phyloP scores from a whole-genome alignment of 2,329 filamentous ascomycete species.

The Akanthomyces dipterigenus region DNA sequence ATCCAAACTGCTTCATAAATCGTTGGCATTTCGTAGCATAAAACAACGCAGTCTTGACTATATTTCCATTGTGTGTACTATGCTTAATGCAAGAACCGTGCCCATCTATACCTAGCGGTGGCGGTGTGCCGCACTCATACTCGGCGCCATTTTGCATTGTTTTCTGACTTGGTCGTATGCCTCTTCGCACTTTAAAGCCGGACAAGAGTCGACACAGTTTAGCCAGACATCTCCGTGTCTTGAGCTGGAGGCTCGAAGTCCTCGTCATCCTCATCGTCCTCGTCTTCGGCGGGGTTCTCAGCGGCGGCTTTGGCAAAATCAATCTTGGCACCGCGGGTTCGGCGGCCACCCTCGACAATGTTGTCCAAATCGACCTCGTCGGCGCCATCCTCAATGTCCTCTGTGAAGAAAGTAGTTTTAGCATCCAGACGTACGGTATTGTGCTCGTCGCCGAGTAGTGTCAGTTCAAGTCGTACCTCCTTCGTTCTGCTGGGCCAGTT shows the following conservation, averaged over 20 bases:
- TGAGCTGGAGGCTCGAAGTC: constrained; percentile 58
- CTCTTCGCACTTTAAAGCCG: not conserved
- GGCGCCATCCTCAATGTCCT: constrained; percentile 71
- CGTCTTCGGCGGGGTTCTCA: constrained; percentile 66
- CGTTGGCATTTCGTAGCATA: not conserved
- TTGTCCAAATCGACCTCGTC: constrained; percentile 88
- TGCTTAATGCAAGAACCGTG: not conserved
- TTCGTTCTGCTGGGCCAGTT: constrained; percentile 17
- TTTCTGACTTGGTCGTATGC: no score
- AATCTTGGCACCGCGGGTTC: constrained; percentile 87
- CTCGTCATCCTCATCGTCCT: constrained; percentile 73
- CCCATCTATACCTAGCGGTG: not conserved
- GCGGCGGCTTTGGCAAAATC: constrained; percentile 88
- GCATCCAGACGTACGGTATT: not conserved
- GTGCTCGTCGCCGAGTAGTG: not conserved
- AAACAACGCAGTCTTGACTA: not conserved
- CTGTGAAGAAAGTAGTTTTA: constrained; percentile 12
- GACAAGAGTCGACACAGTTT: constrained; percentile 9
- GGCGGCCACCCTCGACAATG: constrained; percentile 71
- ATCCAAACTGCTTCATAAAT: not conserved
- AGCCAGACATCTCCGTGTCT: constrained; percentile 60
- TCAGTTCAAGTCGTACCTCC: constrained; percentile 22
- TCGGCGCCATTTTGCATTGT: not conserved
- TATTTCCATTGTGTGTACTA: not conserved
- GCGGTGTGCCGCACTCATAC: not conserved